phyloP scores from a whole-genome alignment of 2,329 filamentous ascomycete genomes.

The Alternaria brassicae region DNA sequence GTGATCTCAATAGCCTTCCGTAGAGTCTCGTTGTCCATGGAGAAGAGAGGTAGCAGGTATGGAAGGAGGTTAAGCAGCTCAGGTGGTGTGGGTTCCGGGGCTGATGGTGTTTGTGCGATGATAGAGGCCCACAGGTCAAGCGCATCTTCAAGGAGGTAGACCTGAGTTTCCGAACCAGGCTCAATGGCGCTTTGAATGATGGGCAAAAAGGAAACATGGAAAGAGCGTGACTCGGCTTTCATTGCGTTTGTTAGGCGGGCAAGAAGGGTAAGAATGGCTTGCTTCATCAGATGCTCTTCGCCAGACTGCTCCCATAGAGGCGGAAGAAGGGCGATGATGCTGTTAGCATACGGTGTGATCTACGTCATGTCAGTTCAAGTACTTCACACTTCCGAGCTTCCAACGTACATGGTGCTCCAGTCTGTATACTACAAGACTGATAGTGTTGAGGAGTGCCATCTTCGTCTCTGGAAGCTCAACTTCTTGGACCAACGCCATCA shows the following conservation, averaged over 20 bases:
- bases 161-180: constrained; percentile 65
- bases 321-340: constrained; percentile 81
- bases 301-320: constrained; percentile 84
- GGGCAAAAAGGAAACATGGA: constrained; percentile 81
- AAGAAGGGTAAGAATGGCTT: constrained; percentile 86
- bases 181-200: constrained; percentile 82
- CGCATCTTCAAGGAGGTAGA: constrained; percentile 90
- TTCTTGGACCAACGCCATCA: constrained; percentile 80
- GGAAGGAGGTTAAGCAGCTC: constrained; percentile 54
- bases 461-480: constrained; percentile 87
- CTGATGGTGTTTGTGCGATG: constrained; percentile 63
- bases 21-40: constrained; percentile 58
- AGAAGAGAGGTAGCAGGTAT: constrained; percentile 57
- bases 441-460: constrained; percentile 85
- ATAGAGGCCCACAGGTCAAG: constrained; percentile 87
- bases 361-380: constrained; percentile 31
- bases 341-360: constrained; percentile 73
- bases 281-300: constrained; percentile 91
- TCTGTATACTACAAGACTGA: constrained; percentile 79
- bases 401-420: constrained; percentile 73
- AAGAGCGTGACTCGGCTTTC: constrained; percentile 76
- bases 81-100: constrained; percentile 51
- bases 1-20: constrained; percentile 59
- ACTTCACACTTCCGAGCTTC: accelerated
- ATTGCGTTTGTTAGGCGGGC: constrained; percentile 85